Evolutionary conservation across 208 protist species (phyloP).

Genomic region (Trypanosoma lewisi): DNA sequence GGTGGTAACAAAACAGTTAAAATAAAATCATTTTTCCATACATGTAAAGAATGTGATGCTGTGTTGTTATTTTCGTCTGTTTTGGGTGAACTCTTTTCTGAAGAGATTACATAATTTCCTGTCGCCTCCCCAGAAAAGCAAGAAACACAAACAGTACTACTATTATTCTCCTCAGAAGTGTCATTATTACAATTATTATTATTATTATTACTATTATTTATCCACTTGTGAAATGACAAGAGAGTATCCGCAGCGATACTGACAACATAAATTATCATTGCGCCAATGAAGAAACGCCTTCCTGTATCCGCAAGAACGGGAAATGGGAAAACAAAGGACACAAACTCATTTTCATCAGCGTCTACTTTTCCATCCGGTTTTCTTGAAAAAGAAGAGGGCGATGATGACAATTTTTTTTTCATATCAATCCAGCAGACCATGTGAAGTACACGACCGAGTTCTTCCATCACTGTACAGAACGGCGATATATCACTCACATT

Average conservation of each 20-base stretch:
- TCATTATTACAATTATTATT: no score
- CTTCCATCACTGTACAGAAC: constrained; percentile 1
- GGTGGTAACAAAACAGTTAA: constrained; percentile 5
- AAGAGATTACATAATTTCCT: no score
- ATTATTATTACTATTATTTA: not conserved
- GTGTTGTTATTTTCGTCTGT: not conserved
- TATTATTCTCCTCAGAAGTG: not conserved
- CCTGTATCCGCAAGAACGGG: constrained; percentile 7
- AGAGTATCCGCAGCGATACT: constrained; percentile 9
- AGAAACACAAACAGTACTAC: not conserved
- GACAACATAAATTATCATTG: constrained; percentile 13
- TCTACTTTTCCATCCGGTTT: not conserved
- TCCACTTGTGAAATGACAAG: constrained; percentile 10
- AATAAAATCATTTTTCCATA: constrained; percentile 6
- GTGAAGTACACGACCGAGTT: constrained; percentile 11
- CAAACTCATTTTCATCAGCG: not conserved
- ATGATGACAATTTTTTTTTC: not conserved
- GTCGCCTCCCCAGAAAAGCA: no score
- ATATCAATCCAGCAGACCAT: constrained; percentile 20
- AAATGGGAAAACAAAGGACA: constrained; percentile 2
- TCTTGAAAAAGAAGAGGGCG: not conserved
- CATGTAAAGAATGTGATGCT: not conserved
- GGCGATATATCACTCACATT: constrained; percentile 8
- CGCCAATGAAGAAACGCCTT: constrained; percentile 19
- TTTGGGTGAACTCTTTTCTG: no score